Evolutionary conservation across 345 rosid species (phyloP).

Genomic region (Pelargonium nanum): DNA sequence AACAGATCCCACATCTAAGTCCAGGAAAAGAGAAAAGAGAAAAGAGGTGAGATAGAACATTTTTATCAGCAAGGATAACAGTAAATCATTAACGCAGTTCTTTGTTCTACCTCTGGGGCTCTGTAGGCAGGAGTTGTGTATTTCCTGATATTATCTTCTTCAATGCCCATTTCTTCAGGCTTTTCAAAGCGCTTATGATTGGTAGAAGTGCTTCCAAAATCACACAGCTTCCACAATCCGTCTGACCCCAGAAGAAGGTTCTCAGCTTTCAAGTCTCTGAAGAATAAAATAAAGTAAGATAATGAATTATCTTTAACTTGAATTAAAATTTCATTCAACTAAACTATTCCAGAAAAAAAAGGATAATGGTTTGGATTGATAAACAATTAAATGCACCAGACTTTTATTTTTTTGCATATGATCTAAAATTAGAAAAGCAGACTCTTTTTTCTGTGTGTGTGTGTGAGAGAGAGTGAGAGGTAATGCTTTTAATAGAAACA

Average conservation of each 20-base stretch:
- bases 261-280: constrained; percentile 95
- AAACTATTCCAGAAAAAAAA: too few species aligned
- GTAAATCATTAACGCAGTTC: constrained; percentile 10
- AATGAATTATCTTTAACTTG: too few species aligned
- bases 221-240: constrained; percentile 86
- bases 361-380: too few species aligned
- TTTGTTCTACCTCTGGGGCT: constrained; percentile 81
- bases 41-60: constrained; percentile 19
- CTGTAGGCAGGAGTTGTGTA: constrained; percentile 94
- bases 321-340: too few species aligned
- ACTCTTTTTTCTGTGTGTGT: too few species aligned
- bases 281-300: constrained; percentile 2
- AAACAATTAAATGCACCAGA: too few species aligned
- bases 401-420: too few species aligned
- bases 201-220: constrained; percentile 87
- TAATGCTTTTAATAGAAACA: not conserved
- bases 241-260: constrained; percentile 72
- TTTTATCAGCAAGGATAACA: constrained; percentile 20
- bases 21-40: constrained; percentile 25
- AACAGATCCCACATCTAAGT: constrained; percentile 96
- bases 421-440: too few species aligned
- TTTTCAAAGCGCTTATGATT: constrained; percentile 89
- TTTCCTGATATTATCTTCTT: constrained; percentile 95
- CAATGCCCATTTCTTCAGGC: constrained; percentile 97
- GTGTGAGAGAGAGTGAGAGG: not conserved